These are phyloP conservation scores for Ramalina peruviana DNA, from an alignment of 495 filamentous ascomycete species.

Conservation along the genomic window DNA sequence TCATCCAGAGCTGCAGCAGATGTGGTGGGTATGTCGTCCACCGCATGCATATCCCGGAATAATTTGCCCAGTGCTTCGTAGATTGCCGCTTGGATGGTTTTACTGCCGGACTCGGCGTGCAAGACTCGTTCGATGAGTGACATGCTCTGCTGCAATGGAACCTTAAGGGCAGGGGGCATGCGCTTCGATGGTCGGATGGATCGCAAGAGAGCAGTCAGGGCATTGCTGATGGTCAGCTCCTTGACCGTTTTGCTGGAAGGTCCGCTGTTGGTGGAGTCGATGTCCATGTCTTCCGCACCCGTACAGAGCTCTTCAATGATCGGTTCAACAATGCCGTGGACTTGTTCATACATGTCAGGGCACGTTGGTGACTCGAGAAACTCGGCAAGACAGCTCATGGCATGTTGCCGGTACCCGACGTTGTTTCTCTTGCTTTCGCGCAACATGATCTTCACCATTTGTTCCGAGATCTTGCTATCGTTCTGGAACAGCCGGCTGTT, in stretches of 20 bases:
- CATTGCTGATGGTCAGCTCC: constrained; percentile 32
- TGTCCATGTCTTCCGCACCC: constrained; percentile 55
- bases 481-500: constrained; percentile 42
- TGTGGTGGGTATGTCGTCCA: background rate
- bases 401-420: constrained; percentile 59
- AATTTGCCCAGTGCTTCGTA: constrained; percentile 31
- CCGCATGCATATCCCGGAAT: constrained; percentile 23
- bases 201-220: constrained; percentile 32
- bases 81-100: constrained; percentile 28
- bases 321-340: constrained; percentile 44
- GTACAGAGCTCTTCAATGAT: constrained; percentile 41
- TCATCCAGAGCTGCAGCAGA: constrained; percentile 1
- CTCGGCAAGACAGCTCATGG: constrained; percentile 56
- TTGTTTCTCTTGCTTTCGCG: constrained; percentile 90
- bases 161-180: background rate
- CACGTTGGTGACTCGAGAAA: constrained; percentile 49
- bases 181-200: constrained; percentile 24
- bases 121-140: constrained; percentile 6
- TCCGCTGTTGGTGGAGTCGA: constrained; percentile 30
- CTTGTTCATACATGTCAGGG: constrained; percentile 53
- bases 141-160: constrained; percentile 5
- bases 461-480: constrained; percentile 30
- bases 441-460: constrained; percentile 48
- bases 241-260: constrained; percentile 24
- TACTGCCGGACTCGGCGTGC: constrained; percentile 22